Evolutionary conservation across 371 early-diverging fungal species (phyloP).

Genomic region (Quaeritorhiza haematococci): DNA sequence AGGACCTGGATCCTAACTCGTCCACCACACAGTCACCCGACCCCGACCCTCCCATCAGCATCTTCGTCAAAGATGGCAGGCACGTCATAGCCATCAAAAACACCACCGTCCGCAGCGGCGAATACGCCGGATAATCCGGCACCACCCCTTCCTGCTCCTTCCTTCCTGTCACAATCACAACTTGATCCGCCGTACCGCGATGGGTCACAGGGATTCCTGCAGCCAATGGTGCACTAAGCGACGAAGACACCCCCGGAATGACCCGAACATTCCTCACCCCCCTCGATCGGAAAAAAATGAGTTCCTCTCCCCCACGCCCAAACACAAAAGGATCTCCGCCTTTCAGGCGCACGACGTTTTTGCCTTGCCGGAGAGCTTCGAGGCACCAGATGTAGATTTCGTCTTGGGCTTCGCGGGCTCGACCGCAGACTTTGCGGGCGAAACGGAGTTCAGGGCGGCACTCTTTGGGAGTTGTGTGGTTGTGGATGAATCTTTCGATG

Average conservation of each 20-base stretch:
- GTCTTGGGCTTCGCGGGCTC: constrained; percentile 69
- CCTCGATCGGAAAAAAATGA: constrained; percentile 54
- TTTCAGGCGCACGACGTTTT: constrained; percentile 79
- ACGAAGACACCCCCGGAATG: constrained; percentile 66
- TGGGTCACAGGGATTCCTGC: constrained; percentile 74
- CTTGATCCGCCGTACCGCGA: constrained; percentile 79
- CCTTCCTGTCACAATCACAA: constrained; percentile 54
- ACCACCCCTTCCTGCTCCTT: constrained; percentile 53
- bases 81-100: constrained; percentile 80
- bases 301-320: constrained; percentile 89
- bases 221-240: constrained; percentile 61
- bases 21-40: background rate
- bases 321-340: constrained; percentile 87
- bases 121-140: constrained; percentile 66
- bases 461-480: constrained; percentile 46
- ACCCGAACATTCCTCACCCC: constrained; percentile 12
- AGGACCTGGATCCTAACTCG: constrained; percentile 46
- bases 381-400: constrained; percentile 70
- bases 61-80: constrained; percentile 51
- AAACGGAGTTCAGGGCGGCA: too few relatives aligned
- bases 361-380: constrained; percentile 59
- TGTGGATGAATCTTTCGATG: too few relatives aligned
- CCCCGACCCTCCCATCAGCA: constrained; percentile 34
- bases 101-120: constrained; percentile 65
- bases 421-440: constrained; percentile 73